These are phyloP conservation scores for Salix brachista DNA, from an alignment of 345 rosid genomes.

Conservation along the genomic window DNA sequence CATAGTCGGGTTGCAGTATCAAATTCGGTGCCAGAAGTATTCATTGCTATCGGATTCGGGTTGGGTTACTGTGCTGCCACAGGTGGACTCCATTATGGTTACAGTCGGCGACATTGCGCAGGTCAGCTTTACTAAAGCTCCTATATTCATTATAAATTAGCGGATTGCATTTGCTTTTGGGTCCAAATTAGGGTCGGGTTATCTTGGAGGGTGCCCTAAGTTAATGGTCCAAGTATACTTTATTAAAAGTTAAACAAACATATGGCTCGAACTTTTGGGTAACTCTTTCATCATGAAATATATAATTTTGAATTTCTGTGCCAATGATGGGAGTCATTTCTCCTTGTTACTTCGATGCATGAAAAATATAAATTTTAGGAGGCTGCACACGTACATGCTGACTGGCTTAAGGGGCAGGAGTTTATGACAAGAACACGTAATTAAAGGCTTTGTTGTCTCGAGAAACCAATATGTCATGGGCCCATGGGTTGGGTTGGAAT, in stretches of 20 bases:
- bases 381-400: no score
- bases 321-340: not conserved
- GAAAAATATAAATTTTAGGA: not conserved
- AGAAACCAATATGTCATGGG: no score
- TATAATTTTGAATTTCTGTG: not conserved
- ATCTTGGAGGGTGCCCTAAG: no score
- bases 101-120: constrained; percentile 73
- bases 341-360: not conserved
- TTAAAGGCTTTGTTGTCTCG: no score
- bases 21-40: constrained; percentile 45
- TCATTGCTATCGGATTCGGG: constrained; percentile 53
- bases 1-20: constrained; percentile 61
- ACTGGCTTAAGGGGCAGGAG: no score
- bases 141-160: not conserved
- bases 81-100: constrained; percentile 60
- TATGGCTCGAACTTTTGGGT: constrained; percentile 10
- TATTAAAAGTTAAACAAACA: not conserved
- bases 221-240: not conserved
- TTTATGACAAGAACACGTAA: no score
- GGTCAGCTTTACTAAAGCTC: constrained; percentile 25
- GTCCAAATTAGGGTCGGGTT: no score
- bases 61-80: constrained; percentile 46
- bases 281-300: not conserved
- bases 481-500: no score
- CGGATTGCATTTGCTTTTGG: no score